Evolutionary conservation across 202 grass and related monocot species (phyloP).

Genomic region (Zoysia matrella): DNA sequence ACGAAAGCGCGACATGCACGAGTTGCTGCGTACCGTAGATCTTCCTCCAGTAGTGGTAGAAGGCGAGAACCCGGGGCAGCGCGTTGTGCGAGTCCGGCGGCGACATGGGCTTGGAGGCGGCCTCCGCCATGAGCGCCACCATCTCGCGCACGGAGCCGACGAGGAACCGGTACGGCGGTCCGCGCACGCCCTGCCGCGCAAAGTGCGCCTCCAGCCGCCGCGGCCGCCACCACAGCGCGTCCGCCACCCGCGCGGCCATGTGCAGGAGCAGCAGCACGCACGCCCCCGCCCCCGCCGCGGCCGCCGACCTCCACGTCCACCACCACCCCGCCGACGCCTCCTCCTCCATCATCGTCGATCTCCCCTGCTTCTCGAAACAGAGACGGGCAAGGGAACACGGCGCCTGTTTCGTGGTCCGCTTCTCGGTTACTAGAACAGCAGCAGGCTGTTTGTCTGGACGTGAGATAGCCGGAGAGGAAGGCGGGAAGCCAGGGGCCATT

Average conservation of each 20-base stretch:
- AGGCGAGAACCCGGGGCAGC: conserved; percentile 83
- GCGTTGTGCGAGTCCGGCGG: conserved; percentile 75
- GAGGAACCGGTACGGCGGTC: conserved; percentile 78
- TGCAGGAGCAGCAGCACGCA: conserved; percentile 36
- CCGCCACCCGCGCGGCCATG: conserved; percentile 32
- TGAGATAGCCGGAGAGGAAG: conserved; percentile 21
- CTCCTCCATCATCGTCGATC: not conserved
- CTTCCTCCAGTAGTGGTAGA: conserved; percentile 58
- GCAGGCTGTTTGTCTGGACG: conserved; percentile 20
- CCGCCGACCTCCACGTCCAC: conserved; percentile 36
- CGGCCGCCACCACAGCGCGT: conserved; percentile 83
- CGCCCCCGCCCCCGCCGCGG: conserved; percentile 17
- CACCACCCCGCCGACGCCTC: conserved; percentile 29
- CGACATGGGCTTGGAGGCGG: conserved; percentile 72
- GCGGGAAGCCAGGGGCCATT: conserved; percentile 42
- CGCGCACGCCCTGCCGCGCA: conserved; percentile 69
- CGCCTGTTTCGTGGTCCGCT: not conserved
- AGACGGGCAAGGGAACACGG: not conserved
- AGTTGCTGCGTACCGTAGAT: too few relatives aligned
- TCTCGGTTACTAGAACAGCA: not conserved
- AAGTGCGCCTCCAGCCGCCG: conserved; percentile 79
- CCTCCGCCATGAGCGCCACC: conserved; percentile 76
- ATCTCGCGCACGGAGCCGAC: conserved; percentile 81
- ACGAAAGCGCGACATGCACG: too few relatives aligned
- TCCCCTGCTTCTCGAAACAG: not conserved